Evolutionary conservation across 2,329 filamentous ascomycete genomes (phyloP), one percentile per base, ranked within the genome.

Genomic region (Aspergillus tanneri): DNA sequence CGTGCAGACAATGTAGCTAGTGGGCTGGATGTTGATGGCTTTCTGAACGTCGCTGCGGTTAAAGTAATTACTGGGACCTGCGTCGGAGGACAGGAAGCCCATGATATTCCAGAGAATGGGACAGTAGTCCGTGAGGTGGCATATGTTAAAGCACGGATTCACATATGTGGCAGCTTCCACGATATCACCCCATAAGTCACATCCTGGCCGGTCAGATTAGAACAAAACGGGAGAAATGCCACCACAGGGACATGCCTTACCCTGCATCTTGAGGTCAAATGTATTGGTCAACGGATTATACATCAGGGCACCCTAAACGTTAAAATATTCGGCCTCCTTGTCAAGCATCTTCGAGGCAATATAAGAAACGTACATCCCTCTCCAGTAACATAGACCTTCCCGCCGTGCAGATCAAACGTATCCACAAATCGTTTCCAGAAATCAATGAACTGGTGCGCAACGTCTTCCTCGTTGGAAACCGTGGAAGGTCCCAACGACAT

Each of bases 121-220:
- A 61, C 88, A 92, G 4, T 83, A 86, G 5, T 83, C 85, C 0
- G 81, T 80, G 6, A 91, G 78, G 39, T 87, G 81, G 68, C 90
- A 91, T 6, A 86, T 74, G 64, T 89, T 84, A 70, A 87, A 93
- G 73, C 88, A 92, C 0, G 88, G 88, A 70, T 92, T 92, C 32
- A 82, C 67, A 3, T 73, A 62, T 3, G 72, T 54, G 6, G 79
- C 77, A 14, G 82, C 84, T 0, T 73, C 58, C 54, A 71, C 71
- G 25, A 87, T 78, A 12, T 77, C 72, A 42, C 77, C 65, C 63
- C 77, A 85, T 11, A 87, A 60, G 34, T 73, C 71, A 63, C 87
- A 90, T 3, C 74, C 77, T 0, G 67, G 60, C 1, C 68, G 66
- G 36, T 64, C 57, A 21, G 72, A 41, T 71, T 61, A n/a, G 68